phyloP scores from a whole-genome alignment of 306 rosid species.

The Vigna radiata region DNA sequence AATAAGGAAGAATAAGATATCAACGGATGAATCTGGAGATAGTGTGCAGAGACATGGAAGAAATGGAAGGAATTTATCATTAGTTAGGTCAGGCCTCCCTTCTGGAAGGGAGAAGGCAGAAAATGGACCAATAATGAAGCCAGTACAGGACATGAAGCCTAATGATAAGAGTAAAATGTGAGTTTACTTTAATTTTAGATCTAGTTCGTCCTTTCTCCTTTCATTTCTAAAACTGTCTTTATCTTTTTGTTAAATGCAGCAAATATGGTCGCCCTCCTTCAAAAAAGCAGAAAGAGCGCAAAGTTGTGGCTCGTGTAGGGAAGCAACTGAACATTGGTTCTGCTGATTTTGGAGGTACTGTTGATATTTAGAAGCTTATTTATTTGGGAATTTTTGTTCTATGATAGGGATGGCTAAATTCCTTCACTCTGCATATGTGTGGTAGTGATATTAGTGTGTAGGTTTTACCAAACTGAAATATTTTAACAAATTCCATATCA shows the following conservation, averaged over 20 bases:
- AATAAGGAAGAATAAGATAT: constrained; percentile 65
- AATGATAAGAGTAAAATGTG: constrained; percentile 76
- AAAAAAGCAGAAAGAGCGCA: constrained; percentile 85
- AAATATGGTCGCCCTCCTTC: constrained; percentile 87
- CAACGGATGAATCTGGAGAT: constrained; percentile 70
- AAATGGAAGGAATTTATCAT: constrained; percentile 70
- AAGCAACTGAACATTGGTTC: constrained; percentile 56
- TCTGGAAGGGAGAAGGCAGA: constrained; percentile 65
- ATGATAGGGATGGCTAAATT: constrained; percentile 16
- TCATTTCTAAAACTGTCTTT: constrained; percentile 6
- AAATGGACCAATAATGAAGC: constrained; percentile 57
- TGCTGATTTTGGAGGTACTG: constrained; percentile 77
- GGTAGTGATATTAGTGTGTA: constrained; percentile 35
- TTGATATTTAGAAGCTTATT: constrained; percentile 26
- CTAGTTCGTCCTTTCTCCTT: constrained; percentile 16
- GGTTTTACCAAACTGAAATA: constrained; percentile 19
- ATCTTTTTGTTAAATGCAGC: constrained; percentile 55
- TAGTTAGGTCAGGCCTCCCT: constrained; percentile 63
- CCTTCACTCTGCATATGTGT: constrained; percentile 2
- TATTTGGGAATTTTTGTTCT: constrained; percentile 22
- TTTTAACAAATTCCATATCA: constrained; percentile 19
- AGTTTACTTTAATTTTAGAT: constrained; percentile 40
- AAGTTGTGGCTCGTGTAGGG: constrained; percentile 65
- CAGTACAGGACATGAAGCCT: constrained; percentile 59
- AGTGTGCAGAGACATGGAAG: constrained; percentile 75